These are phyloP conservation scores for Gillenia trifoliata DNA, from an alignment of 306 rosid species.

Conservation along the genomic window DNA sequence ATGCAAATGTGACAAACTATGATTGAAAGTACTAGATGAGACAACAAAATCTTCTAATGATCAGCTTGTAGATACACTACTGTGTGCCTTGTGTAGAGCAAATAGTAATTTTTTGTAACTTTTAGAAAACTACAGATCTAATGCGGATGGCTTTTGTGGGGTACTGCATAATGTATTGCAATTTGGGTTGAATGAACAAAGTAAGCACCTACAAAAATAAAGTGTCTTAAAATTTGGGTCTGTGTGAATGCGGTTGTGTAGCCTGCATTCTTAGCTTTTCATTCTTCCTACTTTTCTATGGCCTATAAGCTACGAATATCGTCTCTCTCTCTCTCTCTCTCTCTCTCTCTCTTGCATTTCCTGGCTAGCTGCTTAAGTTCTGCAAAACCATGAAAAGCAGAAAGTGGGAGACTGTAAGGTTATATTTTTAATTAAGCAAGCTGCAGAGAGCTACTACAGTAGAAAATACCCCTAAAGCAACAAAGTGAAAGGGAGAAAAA, in stretches of 20 bases:
- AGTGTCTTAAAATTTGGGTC: not conserved
- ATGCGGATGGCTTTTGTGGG: not conserved
- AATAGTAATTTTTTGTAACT: not conserved
- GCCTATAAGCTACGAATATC: too few species aligned
- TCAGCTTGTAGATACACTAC: not conserved
- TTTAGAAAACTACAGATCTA: not conserved
- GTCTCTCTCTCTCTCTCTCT: not conserved
- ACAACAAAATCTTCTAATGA: not conserved
- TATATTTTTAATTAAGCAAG: constrained; percentile 24
- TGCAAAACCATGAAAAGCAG: constrained; percentile 49
- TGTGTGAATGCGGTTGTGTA: not conserved
- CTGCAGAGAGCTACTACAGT: not conserved
- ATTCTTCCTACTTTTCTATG: not conserved
- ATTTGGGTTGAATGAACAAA: not conserved
- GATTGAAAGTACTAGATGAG: not conserved
- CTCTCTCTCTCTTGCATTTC: constrained; percentile 10
- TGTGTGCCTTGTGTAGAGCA: not conserved
- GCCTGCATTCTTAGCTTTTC: not conserved
- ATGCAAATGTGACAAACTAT: too few species aligned
- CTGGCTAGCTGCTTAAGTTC: constrained; percentile 10
- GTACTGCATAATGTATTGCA: not conserved
- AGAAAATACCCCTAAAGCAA: constrained; percentile 23
- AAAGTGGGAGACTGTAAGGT: constrained; percentile 28
- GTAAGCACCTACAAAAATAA: not conserved
- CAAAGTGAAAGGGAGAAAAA: constrained; percentile 28